Conservation (phyloP, 176 grass and related monocot species). For the Phoenix roebelenii region DNA sequence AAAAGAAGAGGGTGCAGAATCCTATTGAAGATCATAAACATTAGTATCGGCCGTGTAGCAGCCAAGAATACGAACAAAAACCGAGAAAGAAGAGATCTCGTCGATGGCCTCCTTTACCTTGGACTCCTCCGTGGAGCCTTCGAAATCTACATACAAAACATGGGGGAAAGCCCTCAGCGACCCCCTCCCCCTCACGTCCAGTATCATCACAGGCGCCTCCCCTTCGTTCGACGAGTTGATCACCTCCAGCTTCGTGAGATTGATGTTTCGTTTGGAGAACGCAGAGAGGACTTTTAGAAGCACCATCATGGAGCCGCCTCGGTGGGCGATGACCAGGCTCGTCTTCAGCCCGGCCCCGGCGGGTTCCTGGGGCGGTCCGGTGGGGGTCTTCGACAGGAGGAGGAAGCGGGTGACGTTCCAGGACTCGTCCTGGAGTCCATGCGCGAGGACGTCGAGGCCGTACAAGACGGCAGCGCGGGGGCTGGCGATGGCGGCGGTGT, state of each 20-base stretch:
- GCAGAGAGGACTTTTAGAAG: constrained; percentile 91
- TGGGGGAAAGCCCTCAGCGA: constrained; percentile 81
- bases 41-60: constrained; percentile 75
- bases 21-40: constrained; percentile 78
- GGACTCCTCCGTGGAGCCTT: constrained; percentile 55
- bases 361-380: background rate
- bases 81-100: constrained; percentile 67
- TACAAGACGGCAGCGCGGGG: constrained; percentile 65
- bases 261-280: constrained; percentile 70
- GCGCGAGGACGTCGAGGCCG: constrained; percentile 70
- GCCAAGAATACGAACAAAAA: constrained; percentile 71
- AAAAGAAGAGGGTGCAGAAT: too few species aligned
- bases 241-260: constrained; percentile 81
- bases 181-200: constrained; percentile 53
- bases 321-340: constrained; percentile 83
- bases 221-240: constrained; percentile 38
- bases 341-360: constrained; percentile 36
- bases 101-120: constrained; percentile 55
- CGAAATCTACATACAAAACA: constrained; percentile 86
- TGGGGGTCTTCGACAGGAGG: constrained; percentile 41
- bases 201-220: constrained; percentile 58
- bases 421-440: constrained; percentile 83
- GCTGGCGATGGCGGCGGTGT: constrained; percentile 89
- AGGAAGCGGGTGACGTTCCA: constrained; percentile 98
- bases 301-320: constrained; percentile 72